Percentiles rank a stretch among this genome's conserved stretches.
phyloP scores from a whole-genome alignment of 257 asterid genomes.

The Thymus mandschuricus region DNA sequence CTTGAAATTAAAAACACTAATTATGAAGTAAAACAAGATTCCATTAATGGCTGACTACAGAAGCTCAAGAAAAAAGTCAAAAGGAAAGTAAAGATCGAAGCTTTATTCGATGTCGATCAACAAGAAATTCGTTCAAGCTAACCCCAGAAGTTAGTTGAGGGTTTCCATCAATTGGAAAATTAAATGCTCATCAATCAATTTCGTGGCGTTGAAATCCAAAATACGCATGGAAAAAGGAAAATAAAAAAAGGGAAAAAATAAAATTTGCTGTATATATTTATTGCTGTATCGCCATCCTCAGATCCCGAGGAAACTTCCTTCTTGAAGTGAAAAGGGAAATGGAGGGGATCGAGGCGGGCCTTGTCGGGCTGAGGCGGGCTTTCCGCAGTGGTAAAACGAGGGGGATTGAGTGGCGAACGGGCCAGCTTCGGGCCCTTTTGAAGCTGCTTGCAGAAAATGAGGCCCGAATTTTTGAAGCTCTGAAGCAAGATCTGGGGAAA shows the following conservation, averaged over 20 bases:
- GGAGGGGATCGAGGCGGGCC: slow-evolving; percentile 49
- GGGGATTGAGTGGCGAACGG: slow-evolving; percentile 71
- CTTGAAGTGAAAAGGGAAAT: background rate
- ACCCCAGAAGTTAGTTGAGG: background rate
- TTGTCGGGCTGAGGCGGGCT: slow-evolving; percentile 49
- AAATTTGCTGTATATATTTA: slow-evolving; percentile 7
- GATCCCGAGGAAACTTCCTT: too few species aligned
- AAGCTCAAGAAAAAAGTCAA: background rate
- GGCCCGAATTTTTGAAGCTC: slow-evolving; percentile 63
- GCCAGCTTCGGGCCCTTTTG: slow-evolving; percentile 72
- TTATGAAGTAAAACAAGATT: too few species aligned
- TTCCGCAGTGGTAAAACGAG: slow-evolving; percentile 71
- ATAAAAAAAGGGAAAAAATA: too few species aligned
- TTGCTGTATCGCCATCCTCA: background rate
- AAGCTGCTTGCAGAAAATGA: slow-evolving; percentile 69
- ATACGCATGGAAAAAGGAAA: background rate
- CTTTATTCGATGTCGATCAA: background rate
- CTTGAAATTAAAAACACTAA: too few species aligned
- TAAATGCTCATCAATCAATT: background rate
- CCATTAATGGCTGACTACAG: too few species aligned
- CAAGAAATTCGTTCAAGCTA: background rate
- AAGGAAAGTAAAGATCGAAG: background rate
- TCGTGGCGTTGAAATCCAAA: background rate
- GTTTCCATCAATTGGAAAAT: background rate
- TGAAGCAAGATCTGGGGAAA: slow-evolving; percentile 77